Base-by-base conservation (phyloP, 2,329 filamentous ascomycete genomes). In the Cercospora sp. region DNA sequence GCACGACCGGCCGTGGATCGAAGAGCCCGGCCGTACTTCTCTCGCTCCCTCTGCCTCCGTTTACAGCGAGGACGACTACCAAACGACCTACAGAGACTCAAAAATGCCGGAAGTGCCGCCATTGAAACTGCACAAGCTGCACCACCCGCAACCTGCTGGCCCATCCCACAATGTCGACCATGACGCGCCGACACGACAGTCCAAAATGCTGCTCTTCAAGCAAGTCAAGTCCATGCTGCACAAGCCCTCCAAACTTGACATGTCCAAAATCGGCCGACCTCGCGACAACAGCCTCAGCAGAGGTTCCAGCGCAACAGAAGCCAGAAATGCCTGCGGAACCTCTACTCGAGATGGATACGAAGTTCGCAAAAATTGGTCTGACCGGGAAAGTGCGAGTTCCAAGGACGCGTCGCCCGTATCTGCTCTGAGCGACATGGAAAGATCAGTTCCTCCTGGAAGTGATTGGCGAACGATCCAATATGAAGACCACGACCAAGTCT, bases 51-150 rank as follows among this genome's bases (percentile, higher is more conserved):
- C 72, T 4, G 65, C 66, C 13, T 75, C 74, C 18, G 31, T 80
- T 75, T 68, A 79, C 79, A 64, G 79, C 66, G 79, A 81, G 60
- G 79, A 81, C 63, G 74, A 69, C 40, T 60, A 68, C 63, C 40
- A 60, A 48, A 58, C 55, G 23, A 55, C 30, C 61, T 58, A 68
- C 66, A 61, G 69, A 59, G 61, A 69, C 36, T 63, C 68, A 51
- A 64, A 70, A 62, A 74, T 72, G 69, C 69, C 68, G 45, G 66
- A 70, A 33, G 68, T 72, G 51, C 69, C 69, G 65, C 73, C 72
- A 40, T 64, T 72, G 55, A 53, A 64, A 36, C 57, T 70, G 31
- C 62, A 68, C 5, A 72, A 73, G 64, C 62, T 58, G 28, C 69
- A 73, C 69, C 72, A 53, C 63, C 72, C 45, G 63, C 73, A 65